A percentile compares a stretch with the other conserved stretches of the same genome.
Conservation (phyloP, 768 basidiomycete species). For the Lentinus brumalis region DNA sequence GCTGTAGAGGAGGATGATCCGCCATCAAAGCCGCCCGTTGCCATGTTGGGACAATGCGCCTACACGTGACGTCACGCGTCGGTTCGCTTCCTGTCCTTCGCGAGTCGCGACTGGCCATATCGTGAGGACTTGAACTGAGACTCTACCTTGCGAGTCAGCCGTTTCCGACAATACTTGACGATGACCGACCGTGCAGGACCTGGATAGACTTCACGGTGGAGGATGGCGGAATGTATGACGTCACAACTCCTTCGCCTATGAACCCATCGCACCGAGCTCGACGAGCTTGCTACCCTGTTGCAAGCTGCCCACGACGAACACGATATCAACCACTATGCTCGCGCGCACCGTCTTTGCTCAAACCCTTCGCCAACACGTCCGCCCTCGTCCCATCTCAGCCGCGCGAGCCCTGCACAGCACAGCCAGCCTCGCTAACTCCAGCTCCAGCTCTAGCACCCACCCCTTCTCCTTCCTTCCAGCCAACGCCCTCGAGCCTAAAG, state of each 20-base stretch:
- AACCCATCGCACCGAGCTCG: background rate
- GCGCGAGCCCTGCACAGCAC: conserved; percentile 4
- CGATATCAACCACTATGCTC: background rate
- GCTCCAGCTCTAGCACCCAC: background rate
- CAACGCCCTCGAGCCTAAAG: conserved; percentile 37
- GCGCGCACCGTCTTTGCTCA: conserved; percentile 2
- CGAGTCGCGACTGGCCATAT: no score
- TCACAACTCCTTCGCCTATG: background rate
- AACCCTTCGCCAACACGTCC: conserved; percentile 3
- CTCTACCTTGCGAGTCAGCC: no score
- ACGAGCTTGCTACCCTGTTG: background rate
- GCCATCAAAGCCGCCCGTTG: no score
- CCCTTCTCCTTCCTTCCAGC: conserved; percentile 31
- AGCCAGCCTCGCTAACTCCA: background rate
- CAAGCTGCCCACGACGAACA: background rate
- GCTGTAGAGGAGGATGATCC: no score
- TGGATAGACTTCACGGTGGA: background rate
- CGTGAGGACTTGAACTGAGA: no score
- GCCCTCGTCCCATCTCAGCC: background rate
- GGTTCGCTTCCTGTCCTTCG: no score
- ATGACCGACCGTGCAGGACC: background rate
- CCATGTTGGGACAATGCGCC: no score
- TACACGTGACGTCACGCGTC: no score
- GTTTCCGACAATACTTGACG: no score
- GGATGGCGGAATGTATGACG: conserved; percentile 11